Base-by-base conservation (phyloP, 2,329 filamentous ascomycete species). In the Colletotrichum destructivum region DNA sequence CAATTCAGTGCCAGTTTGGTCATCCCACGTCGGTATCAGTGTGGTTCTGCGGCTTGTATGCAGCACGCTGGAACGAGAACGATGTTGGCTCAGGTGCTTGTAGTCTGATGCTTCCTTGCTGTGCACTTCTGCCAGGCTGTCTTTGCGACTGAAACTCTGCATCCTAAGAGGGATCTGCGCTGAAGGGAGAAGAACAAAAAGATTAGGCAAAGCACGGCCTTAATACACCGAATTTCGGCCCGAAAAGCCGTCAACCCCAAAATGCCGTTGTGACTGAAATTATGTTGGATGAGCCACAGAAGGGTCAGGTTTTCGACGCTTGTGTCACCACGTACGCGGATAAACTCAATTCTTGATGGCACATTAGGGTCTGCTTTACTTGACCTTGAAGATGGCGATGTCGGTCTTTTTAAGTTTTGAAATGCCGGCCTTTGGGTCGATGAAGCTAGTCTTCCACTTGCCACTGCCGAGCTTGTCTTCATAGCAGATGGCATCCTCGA, bases 21-120 rank as follows among this genome's bases (percentile, higher is more conserved):
- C 35, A 57, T 68, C 57, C 38, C 35, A 69, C 59, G 15, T 52
- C 26, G 7, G 62, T 62, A 21, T 52, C 38, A 12, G 62, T 40
- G 47, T 46, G 18, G 35, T 62, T 68, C 38, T 46, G n/a, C 52
- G 23, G 44, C 51, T 62, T 9, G 31, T 7, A 9, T 31, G 44
- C 60, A n/a, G 40, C 42, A 62, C 49, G 42, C 55, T 35, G 23
- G 56, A 61, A 42, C 54, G 15, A 35, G 18, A 40, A 47, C 31
- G 38, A 54, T 23, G 18, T 26, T 23, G 31, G 31, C 4, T 31
- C 31, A 9, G 6, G 2, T 7, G 31, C 51, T 31, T 35, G 13
- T 31, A 38, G 52, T 69, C 55, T 66, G 55, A 66, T 60, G 54
- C 61, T 59, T n/a, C 38, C 66, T 31, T 26, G n/a, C 26, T 26